Evolutionary conservation across 2,329 filamentous ascomycete genomes (phyloP), one percentile per base, ranked within the genome.

Genomic region (Cladosporium sp.): DNA sequence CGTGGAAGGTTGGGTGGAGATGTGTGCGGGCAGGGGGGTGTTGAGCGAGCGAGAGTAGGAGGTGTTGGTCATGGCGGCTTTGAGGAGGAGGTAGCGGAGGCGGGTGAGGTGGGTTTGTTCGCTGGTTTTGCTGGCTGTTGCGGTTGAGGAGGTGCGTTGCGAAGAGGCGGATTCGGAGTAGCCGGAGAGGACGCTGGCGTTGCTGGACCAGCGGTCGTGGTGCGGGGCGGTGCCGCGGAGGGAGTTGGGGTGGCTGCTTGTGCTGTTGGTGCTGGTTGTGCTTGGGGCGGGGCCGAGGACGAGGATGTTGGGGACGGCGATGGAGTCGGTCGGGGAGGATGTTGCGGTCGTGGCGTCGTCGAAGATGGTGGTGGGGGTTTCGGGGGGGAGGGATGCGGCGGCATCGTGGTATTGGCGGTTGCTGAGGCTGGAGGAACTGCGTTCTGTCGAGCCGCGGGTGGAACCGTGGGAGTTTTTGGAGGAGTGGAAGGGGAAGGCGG

Each of bases 311-410:
- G 89, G 91, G 49, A 90, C 80, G 33, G 83, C 84, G 22, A 58
- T 57, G 0, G 84, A 85, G 38, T 84, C 81, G 57, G 87, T 87
- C 50, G 92, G 88, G 0, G 86, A 86, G 0, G 90, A 94, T 38
- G 89, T 80, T 3, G 88, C 69, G 11, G 73, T 72, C 5, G 64
- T 84, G 0, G 86, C 89, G 63, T 97, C 91, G 66, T 96, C 92
- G 60, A 96, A 96, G 58, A 96, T 90, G 4, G 91, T 97, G 0
- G 92, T 92, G 0, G 91, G 91, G 0, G 91, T 97, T 70, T 97
- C 92, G 1, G 91, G 91, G 4, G 84, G 78, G 49, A 72, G 53
- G 3, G 60, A 54, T 1, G 56, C 59, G 4, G 47, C 49, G 12
- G 71, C 72, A 27, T 70, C 70, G 57, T 74, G 71, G 46, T 72